Evolutionary conservation across 2,329 filamentous ascomycete species (phyloP).

Genomic region (Trichoderma sp.): DNA sequence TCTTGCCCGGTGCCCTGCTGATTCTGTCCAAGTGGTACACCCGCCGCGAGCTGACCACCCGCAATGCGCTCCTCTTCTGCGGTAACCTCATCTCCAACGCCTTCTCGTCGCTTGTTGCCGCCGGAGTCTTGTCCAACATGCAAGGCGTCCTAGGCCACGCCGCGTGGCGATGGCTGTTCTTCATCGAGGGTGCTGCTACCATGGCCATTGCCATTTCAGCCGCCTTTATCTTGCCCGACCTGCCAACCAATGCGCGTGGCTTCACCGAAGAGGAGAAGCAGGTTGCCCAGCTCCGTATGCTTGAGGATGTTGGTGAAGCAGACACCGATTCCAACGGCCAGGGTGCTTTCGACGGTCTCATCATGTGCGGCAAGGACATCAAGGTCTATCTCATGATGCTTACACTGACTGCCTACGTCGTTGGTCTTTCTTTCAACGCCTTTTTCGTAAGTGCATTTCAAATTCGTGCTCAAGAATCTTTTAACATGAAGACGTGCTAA

Average conservation of each 20-base stretch:
- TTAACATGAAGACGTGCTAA: slow-evolving; percentile 20
- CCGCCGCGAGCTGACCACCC: slow-evolving; percentile 56
- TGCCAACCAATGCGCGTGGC: slow-evolving; percentile 60
- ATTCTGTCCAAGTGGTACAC: slow-evolving; percentile 71
- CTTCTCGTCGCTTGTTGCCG: slow-evolving; percentile 62
- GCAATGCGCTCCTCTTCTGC: slow-evolving; percentile 62
- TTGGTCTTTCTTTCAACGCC: slow-evolving; percentile 61
- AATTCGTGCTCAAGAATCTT: too few species aligned
- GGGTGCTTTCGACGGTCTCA: slow-evolving; percentile 56
- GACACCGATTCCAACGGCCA: slow-evolving; percentile 56
- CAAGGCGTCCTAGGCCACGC: slow-evolving; percentile 57
- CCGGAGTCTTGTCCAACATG: slow-evolving; percentile 63
- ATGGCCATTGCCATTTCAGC: slow-evolving; percentile 53
- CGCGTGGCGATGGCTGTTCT: slow-evolving; percentile 66
- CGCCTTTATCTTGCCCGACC: slow-evolving; percentile 56
- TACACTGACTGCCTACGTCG: slow-evolving; percentile 63
- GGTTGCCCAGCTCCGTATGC: slow-evolving; percentile 59
- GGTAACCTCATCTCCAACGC: slow-evolving; percentile 64
- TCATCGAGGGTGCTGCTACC: slow-evolving; percentile 59
- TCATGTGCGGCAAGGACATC: slow-evolving; percentile 62
- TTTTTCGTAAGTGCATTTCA: slow-evolving; percentile 53
- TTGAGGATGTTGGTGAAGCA: slow-evolving; percentile 61
- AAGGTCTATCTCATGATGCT: slow-evolving; percentile 69
- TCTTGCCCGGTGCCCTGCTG: slow-evolving; percentile 65
- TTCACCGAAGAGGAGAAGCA: slow-evolving; percentile 62